Base-by-base conservation (phyloP, 2,329 filamentous ascomycete species). In the Hypoxylon sp. region DNA sequence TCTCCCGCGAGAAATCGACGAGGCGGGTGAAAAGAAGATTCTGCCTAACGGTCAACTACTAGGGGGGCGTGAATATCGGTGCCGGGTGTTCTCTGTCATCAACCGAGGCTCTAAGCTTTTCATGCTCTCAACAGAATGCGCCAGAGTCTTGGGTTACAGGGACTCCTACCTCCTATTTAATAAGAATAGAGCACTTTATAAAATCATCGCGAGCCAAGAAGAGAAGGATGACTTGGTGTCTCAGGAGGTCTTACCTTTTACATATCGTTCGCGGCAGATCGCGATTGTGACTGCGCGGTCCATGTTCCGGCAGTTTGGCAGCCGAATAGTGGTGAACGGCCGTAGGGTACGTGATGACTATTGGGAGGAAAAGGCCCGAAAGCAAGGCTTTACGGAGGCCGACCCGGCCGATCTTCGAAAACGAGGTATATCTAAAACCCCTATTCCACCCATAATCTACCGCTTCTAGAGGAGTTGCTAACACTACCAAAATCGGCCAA, bases 291-390 rank as follows among this genome's bases (percentile, higher is more conserved):
- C 96, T 0, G 96, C 96, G 31, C 90, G 94, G 71, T 98, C 95
- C 74, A 99, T 99, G 96, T 99, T 98, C 81, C 91, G 96, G 47
- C 96, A 99, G 79, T 99, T 99, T 80, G 96, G 96, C 53, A 98
- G 94, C 80, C 89, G 96, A 70, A 91, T 99, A 57, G 96, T 99
- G 71, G 90, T 92, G 35, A 93, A 94, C 76, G 96, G 96, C 35
- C 88, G 95, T 70, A 87, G 96, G 63, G 96, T 99, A 46, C 91
- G 96, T 54, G 96, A 99, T 81, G 96, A 99, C 79, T 99, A 99
- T 81, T 99, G 96, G 96, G 96, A 98, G 81, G 93, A 91, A 77
- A 98, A 98, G 81, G 96, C 96, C 6, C 88, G 92, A 51, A 99
- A 98, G 81, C 96, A 99, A 81, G 96, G 96, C 10, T 99, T 99